Conservation (phyloP, 2,329 filamentous ascomycete species). For the Mariannaea elegans region DNA sequence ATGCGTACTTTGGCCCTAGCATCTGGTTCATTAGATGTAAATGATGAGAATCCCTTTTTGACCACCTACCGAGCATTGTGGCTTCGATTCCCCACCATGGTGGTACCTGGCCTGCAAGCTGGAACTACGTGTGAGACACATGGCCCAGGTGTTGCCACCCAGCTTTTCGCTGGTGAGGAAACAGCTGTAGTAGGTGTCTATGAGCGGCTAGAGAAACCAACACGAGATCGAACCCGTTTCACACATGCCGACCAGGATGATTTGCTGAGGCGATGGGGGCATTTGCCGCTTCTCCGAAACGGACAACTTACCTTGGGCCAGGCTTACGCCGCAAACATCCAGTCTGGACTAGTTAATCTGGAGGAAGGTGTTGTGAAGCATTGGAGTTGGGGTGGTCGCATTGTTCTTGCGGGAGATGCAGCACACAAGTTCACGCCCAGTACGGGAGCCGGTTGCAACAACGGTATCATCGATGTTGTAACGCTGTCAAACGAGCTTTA, state of each 20-base stretch:
- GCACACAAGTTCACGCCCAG: conserved; percentile 47
- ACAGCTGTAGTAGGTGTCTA: no score
- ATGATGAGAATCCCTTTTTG: not conserved
- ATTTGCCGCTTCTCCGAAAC: conserved; percentile 1
- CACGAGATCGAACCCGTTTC: no score
- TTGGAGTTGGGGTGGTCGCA: conserved; percentile 40
- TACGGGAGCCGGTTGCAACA: conserved; percentile 43
- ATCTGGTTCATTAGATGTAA: not conserved
- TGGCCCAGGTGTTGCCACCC: no score
- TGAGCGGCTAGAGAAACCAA: not conserved
- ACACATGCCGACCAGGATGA: not conserved
- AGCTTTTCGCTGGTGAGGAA: no score
- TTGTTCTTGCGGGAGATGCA: conserved; percentile 46
- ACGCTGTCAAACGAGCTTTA: conserved; percentile 4
- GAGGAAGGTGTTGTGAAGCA: conserved; percentile 44
- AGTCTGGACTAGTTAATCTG: conserved; percentile 39
- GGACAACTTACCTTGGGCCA: conserved; percentile 4
- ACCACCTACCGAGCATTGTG: not conserved
- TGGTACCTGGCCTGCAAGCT: not conserved
- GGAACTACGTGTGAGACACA: no score
- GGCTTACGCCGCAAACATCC: not conserved
- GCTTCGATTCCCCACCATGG: conserved; percentile 35
- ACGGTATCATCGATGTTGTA: conserved; percentile 15
- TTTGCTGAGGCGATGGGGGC: not conserved
- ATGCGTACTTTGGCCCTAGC: conserved; percentile 19